Conservation (phyloP, 495 filamentous ascomycete species). For the Durotheca rogersii region DNA sequence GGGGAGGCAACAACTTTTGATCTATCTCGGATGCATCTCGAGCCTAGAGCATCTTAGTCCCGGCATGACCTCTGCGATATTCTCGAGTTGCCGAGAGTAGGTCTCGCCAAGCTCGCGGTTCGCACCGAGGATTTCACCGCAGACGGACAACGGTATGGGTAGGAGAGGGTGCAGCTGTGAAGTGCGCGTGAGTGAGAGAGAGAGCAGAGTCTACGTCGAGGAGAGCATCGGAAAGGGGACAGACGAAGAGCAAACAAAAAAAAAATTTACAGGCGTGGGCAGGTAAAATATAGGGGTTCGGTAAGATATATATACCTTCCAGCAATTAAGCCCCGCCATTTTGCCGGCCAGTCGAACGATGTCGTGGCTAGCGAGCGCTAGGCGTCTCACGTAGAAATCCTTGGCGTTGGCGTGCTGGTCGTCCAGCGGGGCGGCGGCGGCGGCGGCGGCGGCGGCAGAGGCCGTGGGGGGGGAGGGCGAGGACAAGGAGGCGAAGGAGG, state of each 20-base stretch:
- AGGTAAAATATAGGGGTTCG: not conserved
- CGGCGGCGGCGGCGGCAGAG: no score
- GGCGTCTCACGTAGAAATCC: not conserved
- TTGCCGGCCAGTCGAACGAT: not conserved
- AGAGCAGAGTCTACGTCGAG: no score
- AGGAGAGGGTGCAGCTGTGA: not conserved
- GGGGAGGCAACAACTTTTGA: no score
- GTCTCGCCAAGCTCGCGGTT: not conserved
- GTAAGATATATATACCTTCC: not conserved
- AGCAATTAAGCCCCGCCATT: not conserved
- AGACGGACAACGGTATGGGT: not conserved
- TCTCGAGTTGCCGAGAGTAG: not conserved
- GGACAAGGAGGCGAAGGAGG: no score
- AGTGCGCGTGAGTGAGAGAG: not conserved
- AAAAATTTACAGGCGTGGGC: not conserved
- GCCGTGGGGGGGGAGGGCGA: no score
- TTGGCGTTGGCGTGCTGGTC: not conserved
- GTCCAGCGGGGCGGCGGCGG: not conserved
- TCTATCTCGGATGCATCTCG: not conserved
- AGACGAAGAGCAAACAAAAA: no score
- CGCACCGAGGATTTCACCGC: not conserved
- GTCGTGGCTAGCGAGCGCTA: not conserved
- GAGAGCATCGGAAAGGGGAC: no score
- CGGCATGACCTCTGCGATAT: not conserved
- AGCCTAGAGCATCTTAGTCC: not conserved